A percentile compares a stretch with the other conserved stretches of the same genome.
These are phyloP conservation scores for Ettlia oleoabundans DNA, from an alignment of 139 green algal species.

Conservation along the genomic window DNA sequence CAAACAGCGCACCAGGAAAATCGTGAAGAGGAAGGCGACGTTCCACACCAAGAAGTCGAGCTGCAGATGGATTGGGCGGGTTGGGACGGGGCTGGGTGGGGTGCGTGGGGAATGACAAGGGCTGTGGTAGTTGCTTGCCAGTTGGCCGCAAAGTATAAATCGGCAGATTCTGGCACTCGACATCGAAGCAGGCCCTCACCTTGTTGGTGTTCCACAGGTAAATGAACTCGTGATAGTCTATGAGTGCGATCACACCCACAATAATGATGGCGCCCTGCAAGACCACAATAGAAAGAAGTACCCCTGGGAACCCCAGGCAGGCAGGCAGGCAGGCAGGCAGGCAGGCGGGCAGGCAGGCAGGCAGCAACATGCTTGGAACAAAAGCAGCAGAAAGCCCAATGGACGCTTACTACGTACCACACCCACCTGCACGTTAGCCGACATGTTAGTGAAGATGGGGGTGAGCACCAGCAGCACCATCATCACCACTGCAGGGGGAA, in stretches of 20 bases:
- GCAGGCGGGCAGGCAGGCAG: background rate
- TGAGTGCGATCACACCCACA: conserved; percentile 20
- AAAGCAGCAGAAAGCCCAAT: no score
- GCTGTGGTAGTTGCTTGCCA: no score
- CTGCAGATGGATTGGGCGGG: no score
- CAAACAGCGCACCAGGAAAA: conserved; percentile 48
- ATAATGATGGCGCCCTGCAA: conserved; percentile 42
- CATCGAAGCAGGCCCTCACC: no score
- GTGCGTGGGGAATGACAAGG: no score
- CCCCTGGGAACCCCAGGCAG: no score
- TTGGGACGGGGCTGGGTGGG: no score
- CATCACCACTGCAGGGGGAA: conserved; percentile 69
- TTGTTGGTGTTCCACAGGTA: conserved; percentile 42
- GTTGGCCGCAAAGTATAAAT: no score
- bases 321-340: background rate
- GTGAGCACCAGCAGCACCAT: conserved; percentile 84
- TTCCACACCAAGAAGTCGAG: conserved; percentile 47
- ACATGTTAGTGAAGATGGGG: conserved; percentile 75
- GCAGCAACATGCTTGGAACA: no score
- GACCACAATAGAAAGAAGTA: background rate
- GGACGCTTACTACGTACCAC: no score
- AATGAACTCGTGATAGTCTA: conserved; percentile 31
- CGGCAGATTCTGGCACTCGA: no score
- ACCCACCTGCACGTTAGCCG: conserved; percentile 60
- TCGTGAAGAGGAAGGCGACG: conserved; percentile 38